Base-by-base conservation (phyloP, 805 yeast genomes). In the Grigorovia transvaalensis region DNA sequence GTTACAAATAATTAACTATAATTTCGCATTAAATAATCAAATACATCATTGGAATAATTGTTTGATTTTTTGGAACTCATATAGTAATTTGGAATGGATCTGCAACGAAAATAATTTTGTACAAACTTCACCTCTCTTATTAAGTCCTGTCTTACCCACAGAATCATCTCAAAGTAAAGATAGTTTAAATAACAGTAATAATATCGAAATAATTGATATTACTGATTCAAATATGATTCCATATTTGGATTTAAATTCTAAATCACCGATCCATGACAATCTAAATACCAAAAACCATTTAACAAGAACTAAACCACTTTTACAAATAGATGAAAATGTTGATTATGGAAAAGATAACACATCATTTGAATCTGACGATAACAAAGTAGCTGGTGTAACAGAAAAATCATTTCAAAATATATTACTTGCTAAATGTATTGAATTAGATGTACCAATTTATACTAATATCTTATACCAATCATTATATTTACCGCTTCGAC, bases 31-130 rank as follows among this genome's bases (percentile, higher is more conserved):
- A 27, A 18, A 15, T 1, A n/a, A 41, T 17, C 50, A 50, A 40
- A 50, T 50, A 7, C 4, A 20, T 4, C 47, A 42, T 27, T 50
- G 53, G 53, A 27, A 50, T 12, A 9, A 4, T 19, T 44, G 46
- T 13, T 18, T 43, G 7, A 17, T 29, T 19, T n/a, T 30, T 17
- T 17, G 19, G 19, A 29, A 27, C 8, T 15, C 9, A 19, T n/a
- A 46, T 46, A 12, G 9, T 3, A 15, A 38, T 38, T 15, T 13
- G 3, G 17, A 38, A 38, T 38, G 42, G 42, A 38, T 13, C 15
- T 38, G n/a, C 15, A 38, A 38, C 15, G 42, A 38, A 13, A 12
- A 38, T 38, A 15, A 12, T 12, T 15, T 7, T 15, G 8, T 38
- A 7, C n/a, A 38, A 38, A 38, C 2, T 38, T 38, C 42, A 38